phyloP scores from a whole-genome alignment of 805 yeast species.

The Pichia nanzhaoensis region DNA sequence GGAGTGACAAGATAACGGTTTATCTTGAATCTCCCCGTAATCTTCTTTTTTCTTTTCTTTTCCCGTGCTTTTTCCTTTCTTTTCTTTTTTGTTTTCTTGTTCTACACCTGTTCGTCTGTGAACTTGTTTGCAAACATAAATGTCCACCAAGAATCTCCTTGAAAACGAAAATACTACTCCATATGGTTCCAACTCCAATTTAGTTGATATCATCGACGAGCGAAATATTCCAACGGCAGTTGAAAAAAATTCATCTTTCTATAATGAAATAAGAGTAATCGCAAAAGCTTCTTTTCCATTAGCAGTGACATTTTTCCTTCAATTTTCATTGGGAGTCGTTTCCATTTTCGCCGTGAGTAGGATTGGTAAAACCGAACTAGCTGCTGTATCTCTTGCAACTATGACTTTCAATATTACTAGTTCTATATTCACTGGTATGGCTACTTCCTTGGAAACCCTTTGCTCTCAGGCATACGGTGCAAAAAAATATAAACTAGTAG shows the following conservation, averaged over 20 bases:
- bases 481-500: constrained; percentile 11
- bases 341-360: constrained; percentile 66
- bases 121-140: no score
- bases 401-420: constrained; percentile 71
- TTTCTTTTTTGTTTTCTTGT: no score
- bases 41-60: no score
- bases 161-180: no score
- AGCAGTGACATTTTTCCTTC: constrained; percentile 54
- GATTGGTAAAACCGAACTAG: constrained; percentile 55
- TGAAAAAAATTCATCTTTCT: background rate
- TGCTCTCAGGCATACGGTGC: constrained; percentile 69
- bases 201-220: no score
- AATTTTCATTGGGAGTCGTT: constrained; percentile 60
- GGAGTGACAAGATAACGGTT: no score
- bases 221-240: no score
- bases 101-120: no score
- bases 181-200: no score
- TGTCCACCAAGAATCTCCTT: no score
- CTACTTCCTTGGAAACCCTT: constrained; percentile 62
- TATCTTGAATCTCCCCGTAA: no score
- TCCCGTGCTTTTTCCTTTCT: no score
- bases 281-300: constrained; percentile 37
- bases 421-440: constrained; percentile 60
- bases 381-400: constrained; percentile 60
- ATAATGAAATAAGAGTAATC: constrained; percentile 12